phyloP scores from a whole-genome alignment of 2,329 filamentous ascomycete species.

The Aspergillus neotritici region DNA sequence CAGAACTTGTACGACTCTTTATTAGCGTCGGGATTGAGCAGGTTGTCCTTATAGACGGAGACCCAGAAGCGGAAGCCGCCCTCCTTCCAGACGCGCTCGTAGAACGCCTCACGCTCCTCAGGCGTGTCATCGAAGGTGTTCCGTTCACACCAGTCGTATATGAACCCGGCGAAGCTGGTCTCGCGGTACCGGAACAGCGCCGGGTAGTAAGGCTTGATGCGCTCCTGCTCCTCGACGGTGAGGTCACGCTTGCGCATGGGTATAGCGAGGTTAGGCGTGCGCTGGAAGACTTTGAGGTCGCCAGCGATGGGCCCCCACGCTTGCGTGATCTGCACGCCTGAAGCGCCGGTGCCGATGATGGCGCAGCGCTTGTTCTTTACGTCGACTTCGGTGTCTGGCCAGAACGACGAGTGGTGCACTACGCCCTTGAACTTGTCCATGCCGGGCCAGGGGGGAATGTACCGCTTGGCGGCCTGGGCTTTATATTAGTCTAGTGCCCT shows the following conservation, averaged over 20 bases:
- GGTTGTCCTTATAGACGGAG: constrained; percentile 47
- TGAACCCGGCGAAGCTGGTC: constrained; percentile 50
- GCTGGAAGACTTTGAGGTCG: constrained; percentile 51
- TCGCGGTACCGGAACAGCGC: constrained; percentile 49
- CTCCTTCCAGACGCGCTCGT: constrained; percentile 45
- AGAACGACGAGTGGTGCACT: constrained; percentile 52
- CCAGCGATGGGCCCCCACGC: constrained; percentile 50
- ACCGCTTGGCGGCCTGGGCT: constrained; percentile 30
- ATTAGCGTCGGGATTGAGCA: constrained; percentile 46
- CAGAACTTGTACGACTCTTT: constrained; percentile 52
- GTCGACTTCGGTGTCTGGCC: constrained; percentile 45
- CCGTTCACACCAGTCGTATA: constrained; percentile 48
- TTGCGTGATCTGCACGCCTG: constrained; percentile 54
- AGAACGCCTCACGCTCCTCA: constrained; percentile 46
- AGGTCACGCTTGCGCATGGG: constrained; percentile 53
- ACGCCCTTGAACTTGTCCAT: constrained; percentile 45
- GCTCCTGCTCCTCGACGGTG: constrained; percentile 46
- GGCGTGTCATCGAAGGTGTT: constrained; percentile 48
- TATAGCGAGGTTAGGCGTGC: constrained; percentile 60
- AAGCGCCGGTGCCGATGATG: constrained; percentile 52
- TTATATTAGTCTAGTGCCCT: too few relatives aligned
- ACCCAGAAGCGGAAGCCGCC: constrained; percentile 54
- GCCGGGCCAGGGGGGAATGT: constrained; percentile 39
- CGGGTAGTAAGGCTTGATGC: constrained; percentile 38
- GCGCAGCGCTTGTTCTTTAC: constrained; percentile 46